A percentile compares a stretch with the other conserved stretches of the same genome.
Conservation (phyloP, 2,329 filamentous ascomycete species). For the Chaetomium sp. region DNA sequence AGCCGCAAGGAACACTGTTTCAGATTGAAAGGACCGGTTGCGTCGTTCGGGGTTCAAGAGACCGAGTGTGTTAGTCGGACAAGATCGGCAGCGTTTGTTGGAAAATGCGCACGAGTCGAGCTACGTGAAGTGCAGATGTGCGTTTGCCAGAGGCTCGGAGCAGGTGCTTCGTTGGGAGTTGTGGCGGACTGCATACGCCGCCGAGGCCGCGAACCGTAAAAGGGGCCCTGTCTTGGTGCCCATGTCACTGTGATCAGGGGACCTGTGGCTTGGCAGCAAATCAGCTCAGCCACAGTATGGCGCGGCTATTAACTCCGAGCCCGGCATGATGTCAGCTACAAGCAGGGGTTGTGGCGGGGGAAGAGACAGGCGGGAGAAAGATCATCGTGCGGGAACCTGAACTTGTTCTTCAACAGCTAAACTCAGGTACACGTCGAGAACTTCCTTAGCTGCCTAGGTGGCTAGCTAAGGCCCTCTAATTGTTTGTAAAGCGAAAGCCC, state of each 20-base stretch:
- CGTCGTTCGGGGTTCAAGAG: no score
- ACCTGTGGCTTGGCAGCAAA: not conserved
- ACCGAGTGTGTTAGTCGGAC: no score
- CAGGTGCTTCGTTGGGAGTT: not conserved
- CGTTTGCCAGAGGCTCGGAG: not conserved
- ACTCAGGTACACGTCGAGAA: no score
- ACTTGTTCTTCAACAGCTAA: no score
- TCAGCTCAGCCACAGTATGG: constrained; percentile 9
- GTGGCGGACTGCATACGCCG: not conserved
- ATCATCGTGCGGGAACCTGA: not conserved
- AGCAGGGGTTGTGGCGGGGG: not conserved
- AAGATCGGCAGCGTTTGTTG: no score
- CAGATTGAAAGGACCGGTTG: no score
- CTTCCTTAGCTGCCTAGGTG: no score
- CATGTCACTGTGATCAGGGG: not conserved
- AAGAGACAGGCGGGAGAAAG: not conserved
- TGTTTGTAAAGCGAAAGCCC: no score
- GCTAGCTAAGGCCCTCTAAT: no score
- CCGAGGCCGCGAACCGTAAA: not conserved
- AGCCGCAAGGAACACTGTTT: no score
- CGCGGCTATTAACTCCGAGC: not conserved
- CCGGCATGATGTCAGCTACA: constrained; percentile 5
- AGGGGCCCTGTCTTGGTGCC: not conserved
- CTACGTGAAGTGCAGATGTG: not conserved
- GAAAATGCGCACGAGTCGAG: no score